Percentiles rank a stretch among this genome's conserved stretches.
Conservation (phyloP, 805 yeast species). For the Kluyveromyces wickerhamii region DNA sequence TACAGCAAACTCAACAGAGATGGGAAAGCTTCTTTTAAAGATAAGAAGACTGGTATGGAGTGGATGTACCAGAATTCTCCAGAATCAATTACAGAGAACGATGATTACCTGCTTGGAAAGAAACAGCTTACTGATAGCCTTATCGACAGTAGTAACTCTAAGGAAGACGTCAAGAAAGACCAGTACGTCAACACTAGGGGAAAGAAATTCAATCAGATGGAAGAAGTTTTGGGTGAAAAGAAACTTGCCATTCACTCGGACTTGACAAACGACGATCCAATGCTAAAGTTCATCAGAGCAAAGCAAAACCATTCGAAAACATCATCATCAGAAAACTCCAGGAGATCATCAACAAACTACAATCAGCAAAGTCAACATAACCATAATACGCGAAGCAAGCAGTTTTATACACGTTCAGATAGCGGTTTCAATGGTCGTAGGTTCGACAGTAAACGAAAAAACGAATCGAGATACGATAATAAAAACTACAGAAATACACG, state of each 20-base stretch:
- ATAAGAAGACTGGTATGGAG: constrained; percentile 43
- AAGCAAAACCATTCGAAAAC: constrained; percentile 3
- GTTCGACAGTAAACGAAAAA: no score
- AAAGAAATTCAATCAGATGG: background rate
- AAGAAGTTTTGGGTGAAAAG: background rate
- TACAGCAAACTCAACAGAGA: constrained; percentile 41
- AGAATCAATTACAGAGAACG: constrained; percentile 8
- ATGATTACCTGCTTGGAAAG: constrained; percentile 19
- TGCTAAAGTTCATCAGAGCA: constrained; percentile 15
- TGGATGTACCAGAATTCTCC: constrained; percentile 79
- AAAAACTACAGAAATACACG: background rate
- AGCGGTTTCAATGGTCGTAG: background rate
- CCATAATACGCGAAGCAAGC: no score
- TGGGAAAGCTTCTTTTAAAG: constrained; percentile 32
- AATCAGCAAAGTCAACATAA: no score
- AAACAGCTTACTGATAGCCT: constrained; percentile 14
- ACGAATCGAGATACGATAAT: background rate
- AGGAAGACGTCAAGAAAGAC: constrained; percentile 2
- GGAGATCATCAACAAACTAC: no score
- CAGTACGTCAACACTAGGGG: background rate
- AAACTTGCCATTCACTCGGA: constrained; percentile 1
- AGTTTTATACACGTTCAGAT: no score
- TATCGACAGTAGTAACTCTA: constrained; percentile 4
- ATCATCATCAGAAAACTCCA: no score
- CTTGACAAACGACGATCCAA: constrained; percentile 23